Evolutionary conservation across 2,329 filamentous ascomycete species (phyloP), one percentile per base, ranked within the genome.

Genomic region (Capronia coronata): DNA sequence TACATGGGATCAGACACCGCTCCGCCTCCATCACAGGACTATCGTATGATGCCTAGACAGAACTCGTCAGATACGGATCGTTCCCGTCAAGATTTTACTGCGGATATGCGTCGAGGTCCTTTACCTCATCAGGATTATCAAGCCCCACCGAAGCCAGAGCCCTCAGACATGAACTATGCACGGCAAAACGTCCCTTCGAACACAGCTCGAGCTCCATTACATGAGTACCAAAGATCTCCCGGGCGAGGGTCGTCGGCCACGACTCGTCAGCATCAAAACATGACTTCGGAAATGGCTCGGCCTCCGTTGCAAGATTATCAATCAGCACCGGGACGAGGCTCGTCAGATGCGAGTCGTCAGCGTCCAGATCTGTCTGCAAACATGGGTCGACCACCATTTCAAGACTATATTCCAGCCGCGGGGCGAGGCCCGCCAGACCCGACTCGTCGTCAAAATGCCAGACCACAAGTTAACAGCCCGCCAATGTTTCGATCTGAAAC

Each of bases 401-500:
- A 37, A 19, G 18, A 6, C 14, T 29, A 29, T 22, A 21, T 14
- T 9, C 23, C 11, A 51, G 8, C 43, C 11, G 9, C 10, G 18
- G 9, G 8, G 2, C 40, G 18, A 10, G 14, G 14, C 32, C 19
- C 46, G 16, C 27, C 46, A 19, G 46, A 43, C 18, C 11, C 18
- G 29, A 39, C 10, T 23, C 48, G 40, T 5, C 47, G 46, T 14
- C 47, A 42, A 39, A 13, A 27, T 18, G 18, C 27, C 38, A 40
- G 47, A 35, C 35, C 30, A 9, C 51, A 35, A 14, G 46, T 13
- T n/a, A 40, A 30, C 19, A 53, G 48, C 37, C 43, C 54, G 14
- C 41, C 51, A 16, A 47, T 27, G 16, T 51, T 43, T 11, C 51
- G 44, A 11, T 14, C 42, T 16, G 40, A 21, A 13, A 41, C 39